Evolutionary conservation across 805 yeast species (phyloP).

Genomic region (Diddensiella santjacobensis): DNA sequence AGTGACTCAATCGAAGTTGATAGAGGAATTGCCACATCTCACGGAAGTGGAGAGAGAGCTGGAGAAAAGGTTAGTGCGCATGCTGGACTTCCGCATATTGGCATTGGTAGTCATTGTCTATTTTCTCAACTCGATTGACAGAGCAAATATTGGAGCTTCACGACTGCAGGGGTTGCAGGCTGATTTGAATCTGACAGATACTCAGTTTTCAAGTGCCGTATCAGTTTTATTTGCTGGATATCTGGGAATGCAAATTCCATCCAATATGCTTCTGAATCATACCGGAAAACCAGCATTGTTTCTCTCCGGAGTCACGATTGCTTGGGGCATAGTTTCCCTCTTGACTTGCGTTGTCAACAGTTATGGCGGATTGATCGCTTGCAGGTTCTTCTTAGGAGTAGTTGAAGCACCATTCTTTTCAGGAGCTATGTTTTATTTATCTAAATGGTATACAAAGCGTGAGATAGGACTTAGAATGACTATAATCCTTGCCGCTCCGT

Average conservation of each 20-base stretch:
- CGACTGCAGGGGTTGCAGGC: slow-evolving; percentile 41
- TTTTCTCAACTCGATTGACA: slow-evolving; percentile 39
- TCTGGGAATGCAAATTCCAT: slow-evolving; percentile 22
- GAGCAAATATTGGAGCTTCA: slow-evolving; percentile 47
- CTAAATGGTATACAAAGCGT: slow-evolving; percentile 36
- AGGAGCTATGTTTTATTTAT: slow-evolving; percentile 35
- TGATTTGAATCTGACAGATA: slow-evolving; percentile 40
- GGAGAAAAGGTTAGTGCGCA: slow-evolving; percentile 16
- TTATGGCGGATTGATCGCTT: slow-evolving; percentile 38
- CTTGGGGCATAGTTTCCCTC: slow-evolving; percentile 36
- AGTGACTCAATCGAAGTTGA: neutral
- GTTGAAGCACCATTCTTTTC: slow-evolving; percentile 40
- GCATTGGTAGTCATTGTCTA: slow-evolving; percentile 25
- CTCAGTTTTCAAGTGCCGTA: slow-evolving; percentile 41
- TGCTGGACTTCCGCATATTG: slow-evolving; percentile 23
- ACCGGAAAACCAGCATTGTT: slow-evolving; percentile 19
- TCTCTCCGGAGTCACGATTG: slow-evolving; percentile 15
- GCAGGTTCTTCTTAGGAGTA: slow-evolving; percentile 36
- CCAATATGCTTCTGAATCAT: slow-evolving; percentile 23
- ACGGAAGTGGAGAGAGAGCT: slow-evolving; percentile 1
- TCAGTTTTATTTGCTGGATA: slow-evolving; percentile 38
- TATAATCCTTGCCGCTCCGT: slow-evolving; percentile 42
- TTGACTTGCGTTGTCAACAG: slow-evolving; percentile 29
- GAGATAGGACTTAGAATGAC: slow-evolving; percentile 40
- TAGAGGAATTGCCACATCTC: neutral